Percentiles rank a stretch among this genome's conserved stretches.
phyloP scores from a whole-genome alignment of 306 rosid genomes.

The Prinsepia uniflora region DNA sequence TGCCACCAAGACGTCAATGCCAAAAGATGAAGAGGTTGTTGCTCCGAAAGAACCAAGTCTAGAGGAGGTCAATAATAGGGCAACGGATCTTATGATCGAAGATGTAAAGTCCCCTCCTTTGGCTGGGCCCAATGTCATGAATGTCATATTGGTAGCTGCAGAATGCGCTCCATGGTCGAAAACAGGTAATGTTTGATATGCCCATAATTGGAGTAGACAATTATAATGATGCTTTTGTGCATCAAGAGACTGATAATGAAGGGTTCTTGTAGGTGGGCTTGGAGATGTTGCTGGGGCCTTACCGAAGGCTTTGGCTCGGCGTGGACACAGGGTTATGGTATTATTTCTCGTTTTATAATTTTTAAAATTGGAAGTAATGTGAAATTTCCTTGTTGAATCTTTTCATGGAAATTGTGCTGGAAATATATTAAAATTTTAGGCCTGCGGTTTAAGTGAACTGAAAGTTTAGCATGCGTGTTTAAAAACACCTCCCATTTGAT shows the following conservation, averaged over 20 bases:
- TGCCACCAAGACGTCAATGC: conserved; percentile 18
- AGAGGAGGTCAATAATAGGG: conserved; percentile 25
- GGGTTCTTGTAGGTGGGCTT: conserved; percentile 75
- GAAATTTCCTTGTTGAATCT: background rate
- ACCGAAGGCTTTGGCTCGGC: conserved; percentile 98
- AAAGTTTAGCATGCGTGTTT: background rate
- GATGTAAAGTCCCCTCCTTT: conserved; percentile 55
- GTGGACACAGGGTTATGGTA: conserved; percentile 99
- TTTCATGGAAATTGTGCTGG: background rate
- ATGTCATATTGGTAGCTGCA: conserved; percentile 71
- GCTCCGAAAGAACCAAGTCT: conserved; percentile 25
- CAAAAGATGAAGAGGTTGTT: conserved; percentile 27
- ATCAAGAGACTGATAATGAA: conserved; percentile 28
- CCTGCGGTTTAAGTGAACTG: conserved; percentile 1
- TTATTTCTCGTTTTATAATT: conserved; percentile 16
- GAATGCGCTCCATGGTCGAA: conserved; percentile 95
- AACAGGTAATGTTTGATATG: conserved; percentile 55
- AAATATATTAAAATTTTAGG: background rate
- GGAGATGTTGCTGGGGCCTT: conserved; percentile 97
- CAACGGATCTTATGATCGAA: conserved; percentile 25
- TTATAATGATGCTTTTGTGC: conserved; percentile 14
- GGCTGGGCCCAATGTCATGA: conserved; percentile 91
- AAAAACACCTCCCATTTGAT: background rate
- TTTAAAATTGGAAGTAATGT: background rate
- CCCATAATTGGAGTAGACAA: conserved; percentile 14